Base-by-base conservation (phyloP, 495 filamentous ascomycete genomes). In the Pseudomonodictys pantanalensis region DNA sequence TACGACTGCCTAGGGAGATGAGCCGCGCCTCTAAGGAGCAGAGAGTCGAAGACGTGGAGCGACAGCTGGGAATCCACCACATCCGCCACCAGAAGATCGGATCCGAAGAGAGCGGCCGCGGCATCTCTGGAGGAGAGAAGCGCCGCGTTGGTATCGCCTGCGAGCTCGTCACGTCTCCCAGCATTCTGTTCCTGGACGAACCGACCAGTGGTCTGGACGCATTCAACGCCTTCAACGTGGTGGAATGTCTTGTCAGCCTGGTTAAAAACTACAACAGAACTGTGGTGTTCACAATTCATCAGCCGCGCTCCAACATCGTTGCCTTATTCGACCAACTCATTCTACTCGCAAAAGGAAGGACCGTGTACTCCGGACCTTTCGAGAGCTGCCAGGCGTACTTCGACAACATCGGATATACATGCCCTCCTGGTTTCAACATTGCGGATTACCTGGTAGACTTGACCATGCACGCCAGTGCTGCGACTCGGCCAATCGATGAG, bases 251-350 rank as follows among this genome's bases (percentile, higher is more conserved):
- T 33, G 93, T 98, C 38, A 97, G 88, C 3, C 73, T 98, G 43
- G 93, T 93, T 17, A 96, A 93, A 77, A 92, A 85, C 26, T 97
- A 97, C 77, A 92, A 95, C 69, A 82, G 93, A 44, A 98, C 93
- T 0, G 89, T 98, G 57, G 88, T 98, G 54, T 97, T 98, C 77
- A 98, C 93, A 4, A 98, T 98, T 61, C 93, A 98, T 73, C 93
- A 98, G 63, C 93, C 93, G n/a, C 82, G 95, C 56, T 97, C 93
- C n/a, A 98, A 98, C 67, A 98, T 98, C 64, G 93, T 97, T 26
- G 93, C 93, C n/a, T 80, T 98, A 28, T 98, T 98, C 67, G 95
- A 98, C 70, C 84, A 92, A 53, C 79, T 98, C 17, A 83, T 98
- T 59, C 84, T 98, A 17, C 78, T 98, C 30, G 93, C 93, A 7